These are phyloP conservation scores for Mycena olivaceomarginata DNA, from an alignment of 768 basidiomycete genomes.

Conservation along the genomic window DNA sequence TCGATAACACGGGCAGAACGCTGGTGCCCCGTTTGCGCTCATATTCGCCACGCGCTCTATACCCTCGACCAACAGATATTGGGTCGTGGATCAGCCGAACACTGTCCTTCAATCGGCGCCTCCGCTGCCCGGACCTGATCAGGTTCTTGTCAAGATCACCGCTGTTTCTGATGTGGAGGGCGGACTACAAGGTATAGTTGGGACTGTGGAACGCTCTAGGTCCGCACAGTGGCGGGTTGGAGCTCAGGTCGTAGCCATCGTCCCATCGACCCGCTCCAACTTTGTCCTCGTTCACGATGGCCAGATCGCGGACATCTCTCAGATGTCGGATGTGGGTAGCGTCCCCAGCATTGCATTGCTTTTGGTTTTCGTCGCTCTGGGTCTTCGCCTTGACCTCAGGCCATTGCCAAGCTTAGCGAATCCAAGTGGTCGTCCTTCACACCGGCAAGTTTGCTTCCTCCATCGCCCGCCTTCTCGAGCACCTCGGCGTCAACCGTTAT, in stretches of 20 bases:
- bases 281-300: not conserved
- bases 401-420: not conserved
- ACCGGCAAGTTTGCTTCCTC: not conserved
- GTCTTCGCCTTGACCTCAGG: slow-evolving; percentile 5
- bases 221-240: not conserved
- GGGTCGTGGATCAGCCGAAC: no score
- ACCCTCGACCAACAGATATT: not conserved
- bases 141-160: not conserved
- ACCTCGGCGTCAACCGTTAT: not conserved
- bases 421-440: no score
- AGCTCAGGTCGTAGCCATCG: not conserved
- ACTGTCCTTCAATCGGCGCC: not conserved
- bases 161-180: not conserved
- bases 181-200: not conserved
- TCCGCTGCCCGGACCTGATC: not conserved
- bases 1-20: not conserved
- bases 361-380: not conserved
- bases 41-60: not conserved
- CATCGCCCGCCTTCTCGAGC: not conserved
- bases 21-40: not conserved
- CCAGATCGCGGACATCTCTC: not conserved
- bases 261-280: not conserved
- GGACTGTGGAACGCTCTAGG: not conserved
- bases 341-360: not conserved
- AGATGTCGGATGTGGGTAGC: not conserved